phyloP scores from a whole-genome alignment of 2,329 filamentous ascomycete species.

The Simplicillium sp. region DNA sequence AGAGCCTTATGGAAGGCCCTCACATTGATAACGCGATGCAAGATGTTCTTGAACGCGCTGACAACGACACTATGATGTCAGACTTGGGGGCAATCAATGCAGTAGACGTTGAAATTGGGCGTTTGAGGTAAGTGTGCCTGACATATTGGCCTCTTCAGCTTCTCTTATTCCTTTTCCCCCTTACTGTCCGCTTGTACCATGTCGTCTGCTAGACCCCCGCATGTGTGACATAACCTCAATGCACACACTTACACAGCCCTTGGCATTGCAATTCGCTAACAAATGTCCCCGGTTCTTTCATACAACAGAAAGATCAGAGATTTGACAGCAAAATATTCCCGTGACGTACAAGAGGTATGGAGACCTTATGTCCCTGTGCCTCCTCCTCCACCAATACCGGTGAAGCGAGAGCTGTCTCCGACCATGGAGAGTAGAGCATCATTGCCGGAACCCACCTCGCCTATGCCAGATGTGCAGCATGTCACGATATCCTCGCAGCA shows the following conservation, averaged over 20 bases:
- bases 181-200: no score
- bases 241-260: no score
- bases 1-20: constrained; percentile 20
- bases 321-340: constrained; percentile 21
- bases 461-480: neutral
- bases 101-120: constrained; percentile 22
- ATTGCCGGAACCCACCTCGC: neutral
- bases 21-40: constrained; percentile 19
- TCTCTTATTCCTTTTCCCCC: no score
- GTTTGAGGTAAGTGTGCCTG: constrained; percentile 19
- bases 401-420: neutral
- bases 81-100: constrained; percentile 17
- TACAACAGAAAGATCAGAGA: constrained; percentile 22
- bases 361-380: constrained; percentile 6
- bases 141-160: neutral
- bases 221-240: no score
- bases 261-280: no score
- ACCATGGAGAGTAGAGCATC: neutral
- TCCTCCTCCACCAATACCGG: neutral
- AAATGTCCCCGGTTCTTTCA: no score
- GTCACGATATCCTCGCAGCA: neutral
- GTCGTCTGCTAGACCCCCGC: no score
- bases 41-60: constrained; percentile 18
- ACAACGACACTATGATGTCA: constrained; percentile 13
- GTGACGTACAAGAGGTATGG: constrained; percentile 23